These are phyloP conservation scores for Pseudotsuga menziesii DNA, from an alignment of 75 land plant genomes.

Conservation along the genomic window DNA sequence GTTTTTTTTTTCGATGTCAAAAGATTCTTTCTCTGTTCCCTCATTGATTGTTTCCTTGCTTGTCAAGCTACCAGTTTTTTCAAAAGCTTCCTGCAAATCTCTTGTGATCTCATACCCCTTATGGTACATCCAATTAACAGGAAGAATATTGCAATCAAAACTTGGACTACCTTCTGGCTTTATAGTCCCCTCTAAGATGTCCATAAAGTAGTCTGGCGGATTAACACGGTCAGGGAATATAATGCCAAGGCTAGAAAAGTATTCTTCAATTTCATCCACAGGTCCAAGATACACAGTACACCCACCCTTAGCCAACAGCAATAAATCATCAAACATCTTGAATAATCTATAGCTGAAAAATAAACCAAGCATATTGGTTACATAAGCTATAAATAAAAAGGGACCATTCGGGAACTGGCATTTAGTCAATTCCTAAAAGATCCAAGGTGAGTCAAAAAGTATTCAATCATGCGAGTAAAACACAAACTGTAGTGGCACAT, in stretches of 20 bases:
- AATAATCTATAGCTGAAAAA: conserved; percentile 74
- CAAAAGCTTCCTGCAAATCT: conserved; percentile 47
- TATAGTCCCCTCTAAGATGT: conserved; percentile 80
- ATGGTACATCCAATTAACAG: conserved; percentile 88
- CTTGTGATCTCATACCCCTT: conserved; percentile 71
- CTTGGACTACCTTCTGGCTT: conserved; percentile 45
- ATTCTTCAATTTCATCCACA: conserved; percentile 75
- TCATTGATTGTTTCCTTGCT: not conserved
- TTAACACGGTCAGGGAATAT: conserved; percentile 89
- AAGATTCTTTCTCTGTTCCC: not conserved
- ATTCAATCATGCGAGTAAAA: not conserved
- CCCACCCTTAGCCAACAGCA: conserved; percentile 96
- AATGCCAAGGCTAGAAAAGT: conserved; percentile 75
- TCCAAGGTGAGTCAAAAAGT: not conserved
- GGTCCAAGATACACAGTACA: conserved; percentile 84
- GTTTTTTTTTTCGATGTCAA: conserved; percentile 8
- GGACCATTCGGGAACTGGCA: not conserved
- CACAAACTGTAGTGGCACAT: not conserved
- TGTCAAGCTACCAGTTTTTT: conserved; percentile 2
- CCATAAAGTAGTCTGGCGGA: conserved; percentile 95
- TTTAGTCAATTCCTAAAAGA: not conserved
- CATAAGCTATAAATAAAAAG: not conserved
- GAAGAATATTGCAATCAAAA: conserved; percentile 54
- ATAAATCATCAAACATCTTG: conserved; percentile 92
- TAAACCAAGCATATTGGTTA: not conserved